Evolutionary conservation across 345 rosid genomes (phyloP).

Genomic region (Hevea brasiliensis): DNA sequence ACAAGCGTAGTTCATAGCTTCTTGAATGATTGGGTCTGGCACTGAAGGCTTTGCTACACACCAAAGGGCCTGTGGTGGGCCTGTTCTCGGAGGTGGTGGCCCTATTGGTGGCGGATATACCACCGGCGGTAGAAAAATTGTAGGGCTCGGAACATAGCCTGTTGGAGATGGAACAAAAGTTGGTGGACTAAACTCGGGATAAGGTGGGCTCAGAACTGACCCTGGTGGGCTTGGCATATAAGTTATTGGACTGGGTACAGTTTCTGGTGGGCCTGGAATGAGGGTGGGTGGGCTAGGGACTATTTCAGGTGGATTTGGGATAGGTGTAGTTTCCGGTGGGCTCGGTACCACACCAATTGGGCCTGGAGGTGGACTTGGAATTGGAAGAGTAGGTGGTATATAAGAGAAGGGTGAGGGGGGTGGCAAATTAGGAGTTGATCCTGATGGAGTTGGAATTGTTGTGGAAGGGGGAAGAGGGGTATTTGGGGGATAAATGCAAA

Average conservation of each 20-base stretch:
- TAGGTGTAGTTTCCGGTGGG: too few species aligned
- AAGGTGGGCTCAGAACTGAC: too few species aligned
- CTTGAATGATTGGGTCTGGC: conserved; percentile 89
- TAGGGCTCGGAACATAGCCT: conserved; percentile 45
- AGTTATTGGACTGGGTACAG: conserved; percentile 16
- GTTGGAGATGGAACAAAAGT: conserved; percentile 16
- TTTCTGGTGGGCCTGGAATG: conserved; percentile 23
- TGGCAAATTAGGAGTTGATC: conserved; percentile 8
- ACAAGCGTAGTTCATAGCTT: conserved; percentile 95
- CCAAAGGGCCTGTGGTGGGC: conserved; percentile 60
- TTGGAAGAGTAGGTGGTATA: conserved; percentile 36
- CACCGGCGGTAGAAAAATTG: conserved; percentile 61
- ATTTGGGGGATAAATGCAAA: conserved; percentile 53
- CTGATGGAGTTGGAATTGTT: conserved; percentile 21
- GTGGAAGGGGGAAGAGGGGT: conserved; percentile 48
- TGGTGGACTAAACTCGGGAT: conserved; percentile 6
- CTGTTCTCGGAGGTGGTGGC: conserved; percentile 52
- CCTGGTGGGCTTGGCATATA: conserved; percentile 26
- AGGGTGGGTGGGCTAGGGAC: conserved; percentile 7
- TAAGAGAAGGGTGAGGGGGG: conserved; percentile 30
- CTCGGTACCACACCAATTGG: conserved; percentile 1
- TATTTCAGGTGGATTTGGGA: conserved; percentile 16
- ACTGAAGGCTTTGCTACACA: conserved; percentile 94
- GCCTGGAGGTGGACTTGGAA: conserved; percentile 50
- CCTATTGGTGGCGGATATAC: conserved; percentile 74